Base-by-base conservation (phyloP, 306 rosid species). In the Datisca glomerata region DNA sequence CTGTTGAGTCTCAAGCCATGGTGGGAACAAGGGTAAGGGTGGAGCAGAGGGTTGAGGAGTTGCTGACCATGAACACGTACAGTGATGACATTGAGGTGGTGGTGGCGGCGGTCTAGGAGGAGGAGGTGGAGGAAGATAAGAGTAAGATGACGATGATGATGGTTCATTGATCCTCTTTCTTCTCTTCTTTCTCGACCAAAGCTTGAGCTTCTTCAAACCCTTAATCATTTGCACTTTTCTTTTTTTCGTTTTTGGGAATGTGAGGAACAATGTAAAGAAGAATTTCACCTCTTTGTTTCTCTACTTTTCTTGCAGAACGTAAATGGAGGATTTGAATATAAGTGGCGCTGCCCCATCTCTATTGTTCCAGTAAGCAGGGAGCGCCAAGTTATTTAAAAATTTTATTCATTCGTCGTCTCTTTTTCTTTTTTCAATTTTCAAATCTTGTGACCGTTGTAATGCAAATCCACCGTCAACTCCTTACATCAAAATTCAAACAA, bases 11-110 rank as follows among this genome's bases (percentile, higher is more conserved):
- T 68, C 64, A 34, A 71, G 65, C 79, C 85, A 68, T 14, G 71
- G 51, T 5, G 85, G n/a, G n/a, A n/a, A n/a, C n/a, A n/a, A n/a
- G n/a, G n/a, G 80, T 48, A 76, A 62, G 14, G 80, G 80, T 3
- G 80, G 80, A 55, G 85, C 85, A 3, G 85, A 68, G 41, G 80
- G 80, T 43, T 58, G 66, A 24, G 36, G 33, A 28, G 55, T 14
- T 19, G 57, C 17, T 12, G 57, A 20, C 28, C 50, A 42, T 3
- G 19, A 20, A 47, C 53, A 34, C 39, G 39, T 15, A 53, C 37
- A 57, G 55, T 20, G 24, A 3, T 6, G 14, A 44, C 45, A 50
- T n/a, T n/a, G 41, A 43, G 42, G 1, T 9, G 51, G 12, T 11
- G 38, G 35, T 3, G 41, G 60, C 0, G 64, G 53, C 7, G 53